These are phyloP conservation scores for Pichia ethanolica DNA, from an alignment of 805 yeast genomes.

Conservation along the genomic window DNA sequence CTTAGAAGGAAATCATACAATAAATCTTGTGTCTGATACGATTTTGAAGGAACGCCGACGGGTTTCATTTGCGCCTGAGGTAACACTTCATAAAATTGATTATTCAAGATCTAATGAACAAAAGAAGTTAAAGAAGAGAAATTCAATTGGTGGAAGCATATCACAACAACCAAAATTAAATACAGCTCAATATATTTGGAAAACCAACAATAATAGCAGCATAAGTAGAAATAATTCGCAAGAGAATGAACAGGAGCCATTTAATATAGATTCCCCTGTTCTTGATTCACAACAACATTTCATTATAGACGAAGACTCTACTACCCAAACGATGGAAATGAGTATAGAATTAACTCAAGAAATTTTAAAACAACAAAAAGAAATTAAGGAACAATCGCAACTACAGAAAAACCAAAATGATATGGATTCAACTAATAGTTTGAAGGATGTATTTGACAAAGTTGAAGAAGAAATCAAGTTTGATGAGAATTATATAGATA, in stretches of 20 bases:
- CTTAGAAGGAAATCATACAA: slow-evolving; percentile 28
- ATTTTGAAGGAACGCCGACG: slow-evolving; percentile 34
- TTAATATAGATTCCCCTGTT: no score
- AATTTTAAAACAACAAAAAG: slow-evolving; percentile 12
- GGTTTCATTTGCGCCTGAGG: slow-evolving; percentile 74
- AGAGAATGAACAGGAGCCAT: no score
- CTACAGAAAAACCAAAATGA: not conserved
- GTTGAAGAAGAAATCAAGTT: slow-evolving; percentile 2
- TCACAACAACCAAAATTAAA: not conserved
- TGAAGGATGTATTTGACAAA: slow-evolving; percentile 10
- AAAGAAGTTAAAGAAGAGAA: slow-evolving; percentile 6
- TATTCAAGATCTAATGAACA: slow-evolving; percentile 5
- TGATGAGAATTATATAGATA: not conserved
- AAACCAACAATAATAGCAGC: not conserved
- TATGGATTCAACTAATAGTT: slow-evolving; percentile 1
- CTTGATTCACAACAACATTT: not conserved
- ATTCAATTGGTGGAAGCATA: not conserved
- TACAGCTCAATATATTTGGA: slow-evolving; percentile 4
- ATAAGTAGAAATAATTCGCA: not conserved
- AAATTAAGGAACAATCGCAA: slow-evolving; percentile 5
- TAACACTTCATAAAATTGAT: slow-evolving; percentile 46
- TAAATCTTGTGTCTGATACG: slow-evolving; percentile 30
- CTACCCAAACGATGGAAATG: slow-evolving; percentile 24
- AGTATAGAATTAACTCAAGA: slow-evolving; percentile 21
- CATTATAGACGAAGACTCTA: slow-evolving; percentile 16